phyloP scores from a whole-genome alignment of 345 rosid genomes.

The Hibiscus tridactylites region DNA sequence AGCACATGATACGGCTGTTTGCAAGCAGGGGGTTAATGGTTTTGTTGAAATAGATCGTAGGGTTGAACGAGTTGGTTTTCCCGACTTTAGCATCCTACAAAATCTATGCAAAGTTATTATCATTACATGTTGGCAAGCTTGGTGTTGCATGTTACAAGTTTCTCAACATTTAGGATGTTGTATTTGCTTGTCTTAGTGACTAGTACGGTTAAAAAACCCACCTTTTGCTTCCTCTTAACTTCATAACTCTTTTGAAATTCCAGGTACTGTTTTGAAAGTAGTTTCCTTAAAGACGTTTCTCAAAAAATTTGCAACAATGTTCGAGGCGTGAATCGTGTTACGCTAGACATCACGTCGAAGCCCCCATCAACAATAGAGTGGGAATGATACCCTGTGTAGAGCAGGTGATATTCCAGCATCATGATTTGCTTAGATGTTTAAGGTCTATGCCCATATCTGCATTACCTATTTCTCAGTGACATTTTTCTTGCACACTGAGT shows the following conservation, averaged over 20 bases:
- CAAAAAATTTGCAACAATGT: conserved; percentile 87
- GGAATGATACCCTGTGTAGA: conserved; percentile 33
- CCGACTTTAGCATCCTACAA: background rate
- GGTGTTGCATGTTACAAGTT: no score
- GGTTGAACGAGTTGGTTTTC: background rate
- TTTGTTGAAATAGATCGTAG: background rate
- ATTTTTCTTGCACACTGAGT: background rate
- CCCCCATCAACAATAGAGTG: conserved; percentile 98
- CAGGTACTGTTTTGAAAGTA: conserved; percentile 94
- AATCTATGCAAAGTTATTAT: no score
- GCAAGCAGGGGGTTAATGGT: background rate
- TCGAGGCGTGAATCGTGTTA: conserved; percentile 91
- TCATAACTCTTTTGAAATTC: background rate
- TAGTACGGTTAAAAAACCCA: no score
- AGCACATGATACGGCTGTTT: background rate
- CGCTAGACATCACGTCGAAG: conserved; percentile 96
- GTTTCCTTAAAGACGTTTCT: conserved; percentile 79
- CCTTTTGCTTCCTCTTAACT: no score
- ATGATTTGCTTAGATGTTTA: background rate
- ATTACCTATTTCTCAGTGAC: conserved; percentile 22
- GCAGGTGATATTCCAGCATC: background rate
- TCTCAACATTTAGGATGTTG: no score
- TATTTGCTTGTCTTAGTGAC: no score
- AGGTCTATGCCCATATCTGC: background rate
- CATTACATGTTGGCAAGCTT: background rate